phyloP scores from a whole-genome alignment of 2,329 filamentous ascomycete genomes.

The Thermoascus crustaceus region DNA sequence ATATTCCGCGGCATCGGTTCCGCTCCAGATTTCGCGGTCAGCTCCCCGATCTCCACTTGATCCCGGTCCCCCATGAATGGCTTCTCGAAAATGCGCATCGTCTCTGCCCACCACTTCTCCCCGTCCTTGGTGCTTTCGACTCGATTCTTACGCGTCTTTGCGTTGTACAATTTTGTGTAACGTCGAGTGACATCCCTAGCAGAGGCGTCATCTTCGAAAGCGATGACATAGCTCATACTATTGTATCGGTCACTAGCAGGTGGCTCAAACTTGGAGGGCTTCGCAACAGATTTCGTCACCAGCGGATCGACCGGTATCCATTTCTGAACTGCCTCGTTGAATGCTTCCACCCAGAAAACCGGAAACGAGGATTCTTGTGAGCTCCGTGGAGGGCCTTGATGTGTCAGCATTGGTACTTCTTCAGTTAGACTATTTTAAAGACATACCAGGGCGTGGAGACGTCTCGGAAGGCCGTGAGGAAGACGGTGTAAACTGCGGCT shows the following conservation, averaged over 20 bases:
- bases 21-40: slow-evolving; percentile 60
- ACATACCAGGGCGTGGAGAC: slow-evolving; percentile 11
- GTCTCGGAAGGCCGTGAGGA: slow-evolving; percentile 11
- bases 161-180: slow-evolving; percentile 81
- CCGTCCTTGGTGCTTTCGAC: slow-evolving; percentile 60
- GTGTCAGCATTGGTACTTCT: slow-evolving; percentile 10
- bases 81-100: slow-evolving; percentile 34
- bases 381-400: slow-evolving; percentile 30
- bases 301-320: slow-evolving; percentile 86
- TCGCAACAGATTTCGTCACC: slow-evolving; percentile 71
- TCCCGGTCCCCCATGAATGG: slow-evolving; percentile 57
- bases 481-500: slow-evolving; percentile 24
- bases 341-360: slow-evolving; percentile 89
- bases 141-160: slow-evolving; percentile 76
- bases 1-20: slow-evolving; percentile 84
- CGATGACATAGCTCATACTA: slow-evolving; percentile 71
- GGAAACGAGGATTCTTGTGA: slow-evolving; percentile 68
- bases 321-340: slow-evolving; percentile 77
- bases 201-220: slow-evolving; percentile 70
- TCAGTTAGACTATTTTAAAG: background rate
- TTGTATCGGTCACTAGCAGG: slow-evolving; percentile 71
- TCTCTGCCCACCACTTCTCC: slow-evolving; percentile 47
- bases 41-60: slow-evolving; percentile 71
- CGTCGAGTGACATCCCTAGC: slow-evolving; percentile 79
- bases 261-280: slow-evolving; percentile 70